phyloP scores from a whole-genome alignment of 1,284 basidiomycete species.

The Fomitopsis palustris region DNA sequence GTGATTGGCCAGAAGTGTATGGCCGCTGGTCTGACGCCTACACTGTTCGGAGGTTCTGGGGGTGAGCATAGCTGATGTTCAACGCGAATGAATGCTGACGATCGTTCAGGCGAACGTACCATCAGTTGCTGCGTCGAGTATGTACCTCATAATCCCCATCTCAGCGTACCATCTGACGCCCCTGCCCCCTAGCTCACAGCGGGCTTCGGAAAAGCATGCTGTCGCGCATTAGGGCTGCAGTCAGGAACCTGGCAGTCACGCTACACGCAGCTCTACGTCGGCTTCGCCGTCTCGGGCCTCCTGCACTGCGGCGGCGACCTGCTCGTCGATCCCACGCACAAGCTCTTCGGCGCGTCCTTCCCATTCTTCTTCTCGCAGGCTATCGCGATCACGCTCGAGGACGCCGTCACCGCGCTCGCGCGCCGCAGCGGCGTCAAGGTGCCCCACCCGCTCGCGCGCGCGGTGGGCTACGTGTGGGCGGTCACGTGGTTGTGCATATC shows the following conservation, averaged over 20 bases:
- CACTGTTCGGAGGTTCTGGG: constrained; percentile 33
- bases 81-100: not conserved
- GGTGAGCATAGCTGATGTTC: constrained; percentile 21
- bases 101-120: constrained; percentile 27
- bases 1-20: constrained; percentile 32
- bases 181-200: constrained; percentile 15
- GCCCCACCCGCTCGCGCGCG: not conserved
- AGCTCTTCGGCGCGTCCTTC: constrained; percentile 17
- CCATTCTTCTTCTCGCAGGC: constrained; percentile 28
- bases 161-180: not conserved
- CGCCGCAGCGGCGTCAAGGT: not conserved
- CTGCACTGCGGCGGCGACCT: constrained; percentile 22
- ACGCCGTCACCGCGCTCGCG: constrained; percentile 20
- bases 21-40: constrained; percentile 26
- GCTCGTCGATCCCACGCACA: constrained; percentile 9
- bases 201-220: constrained; percentile 18
- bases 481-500: constrained; percentile 11
- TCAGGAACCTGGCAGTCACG: constrained; percentile 21
- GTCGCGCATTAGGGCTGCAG: constrained; percentile 14
- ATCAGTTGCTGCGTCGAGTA: constrained; percentile 26
- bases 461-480: constrained; percentile 18
- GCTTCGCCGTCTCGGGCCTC: constrained; percentile 29
- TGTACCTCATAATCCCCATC: not conserved
- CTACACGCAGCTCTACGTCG: constrained; percentile 30
- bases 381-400: constrained; percentile 27